Evolutionary conservation across 768 basidiomycete genomes (phyloP).

Genomic region (Leccinum subtestaceum): DNA sequence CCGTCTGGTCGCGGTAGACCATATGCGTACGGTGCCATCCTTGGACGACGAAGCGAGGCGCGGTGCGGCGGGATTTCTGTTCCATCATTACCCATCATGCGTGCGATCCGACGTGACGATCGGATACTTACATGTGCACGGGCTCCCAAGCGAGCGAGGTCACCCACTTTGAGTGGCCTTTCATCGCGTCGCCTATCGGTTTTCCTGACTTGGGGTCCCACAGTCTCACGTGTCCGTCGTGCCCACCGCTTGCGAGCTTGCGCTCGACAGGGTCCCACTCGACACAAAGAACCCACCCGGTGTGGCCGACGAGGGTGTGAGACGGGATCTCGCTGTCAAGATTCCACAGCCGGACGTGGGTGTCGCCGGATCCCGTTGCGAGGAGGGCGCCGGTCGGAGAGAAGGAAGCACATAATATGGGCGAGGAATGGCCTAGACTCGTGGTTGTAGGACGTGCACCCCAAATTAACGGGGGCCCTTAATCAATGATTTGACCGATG

Average conservation of each 20-base stretch:
- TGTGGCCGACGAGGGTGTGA: constrained; percentile 82
- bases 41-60: constrained; percentile 95
- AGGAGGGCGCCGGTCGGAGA: constrained; percentile 90
- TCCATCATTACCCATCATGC: constrained; percentile 4
- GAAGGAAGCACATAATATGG: constrained; percentile 93
- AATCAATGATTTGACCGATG: background rate
- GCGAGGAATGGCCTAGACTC: constrained; percentile 76
- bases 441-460: constrained; percentile 3
- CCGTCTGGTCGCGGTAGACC: constrained; percentile 71
- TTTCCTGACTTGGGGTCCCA: constrained; percentile 96
- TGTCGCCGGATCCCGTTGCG: constrained; percentile 95
- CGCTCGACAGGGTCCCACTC: constrained; percentile 97
- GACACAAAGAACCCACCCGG: constrained; percentile 94
- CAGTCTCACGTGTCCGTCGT: constrained; percentile 88
- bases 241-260: constrained; percentile 87
- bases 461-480: constrained; percentile 1
- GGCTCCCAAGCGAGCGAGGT: constrained; percentile 96
- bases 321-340: constrained; percentile 90
- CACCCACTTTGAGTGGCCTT: constrained; percentile 96
- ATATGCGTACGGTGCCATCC: constrained; percentile 93
- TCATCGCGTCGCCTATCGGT: constrained; percentile 81
- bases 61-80: constrained; percentile 72
- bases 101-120: constrained; percentile 3
- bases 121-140: constrained; percentile 70
- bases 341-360: constrained; percentile 91